Base-by-base conservation (phyloP, 805 yeast species). In the Ogataea methylovora region DNA sequence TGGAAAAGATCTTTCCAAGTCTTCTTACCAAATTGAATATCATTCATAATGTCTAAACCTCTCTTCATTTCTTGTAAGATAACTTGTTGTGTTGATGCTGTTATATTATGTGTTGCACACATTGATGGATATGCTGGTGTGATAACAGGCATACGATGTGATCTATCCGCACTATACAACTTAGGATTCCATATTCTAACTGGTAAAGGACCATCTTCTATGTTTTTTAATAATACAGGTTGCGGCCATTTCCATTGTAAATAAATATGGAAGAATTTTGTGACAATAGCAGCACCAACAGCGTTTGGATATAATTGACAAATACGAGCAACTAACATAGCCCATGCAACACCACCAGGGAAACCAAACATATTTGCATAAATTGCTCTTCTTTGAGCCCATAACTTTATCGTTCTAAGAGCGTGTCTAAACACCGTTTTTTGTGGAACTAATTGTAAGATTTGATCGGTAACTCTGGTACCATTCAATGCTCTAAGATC, bases 261-360 rank as follows among this genome's bases (percentile, higher is more conserved):
- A 46, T 85, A 73, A 41, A 92, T 86, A 43, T 76, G 74, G 61
- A 92, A 92, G 54, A 92, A 92, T 52, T 87, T 84, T 39, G 81
- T 76, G n/a, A 92, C 79, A 34, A 92, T 82, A 3, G 84, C 86
- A 0, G 97, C 85, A 41, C 96, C 80, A 10, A 87, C 94, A 0
- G 97, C 94, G 58, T 90, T 90, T 8, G 98, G 98, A 54, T 90
- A 92, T 33, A 92, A 62, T 56, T 92, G 98, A 58, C 98, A 92
- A 20, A 92, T 86, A 48, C 98, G 71, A 2, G 97, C 98, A n/a
- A 88, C 97, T 27, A 92, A 59, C 97, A 92, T 92, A 1, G 98
- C 98, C 98, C 98, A 92, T 1, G 98, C 98, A 32, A 92, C 98
- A 58, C 98, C 98, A 51, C 98, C 98, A 1, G 97, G 98, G 60